Base-by-base conservation (phyloP, 495 filamentous ascomycete genomes). In the Penicillium samsonianum region DNA sequence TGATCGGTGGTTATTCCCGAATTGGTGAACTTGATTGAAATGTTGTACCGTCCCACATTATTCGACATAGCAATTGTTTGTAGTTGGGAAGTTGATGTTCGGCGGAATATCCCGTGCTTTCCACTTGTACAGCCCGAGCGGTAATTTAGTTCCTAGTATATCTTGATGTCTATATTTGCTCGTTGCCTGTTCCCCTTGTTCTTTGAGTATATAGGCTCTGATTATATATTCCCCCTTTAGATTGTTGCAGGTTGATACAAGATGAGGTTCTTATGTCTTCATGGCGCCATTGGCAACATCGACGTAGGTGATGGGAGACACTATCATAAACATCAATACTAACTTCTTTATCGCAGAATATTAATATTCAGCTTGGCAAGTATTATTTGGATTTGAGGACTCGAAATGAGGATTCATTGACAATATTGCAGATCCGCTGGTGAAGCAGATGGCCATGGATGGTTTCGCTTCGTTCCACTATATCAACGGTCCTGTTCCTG, bases 301-400 rank as follows among this genome's bases (percentile, higher is more conserved):
- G 59, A 70, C 28, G 67, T 70, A 60, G n/a, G 65, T 65, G 7
- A 50, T 35, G 2, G 38, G 23, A n/a, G 11, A 44, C 30, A 49
- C 22, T 19, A n/a, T 25, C 9, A 7, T 8, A 3, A 37, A n/a
- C 9, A 20, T 9, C 8, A 23, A 35, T 37, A 51, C 35, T 43
- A 12, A 20, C 22, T 22, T n/a, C 51, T 60, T 16, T 49, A 7
- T 20, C 9, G 26, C 54, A 81, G 80, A 83, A 81, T 68, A 81
- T 83, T 50, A 67, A 71, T 52, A 77, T 83, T 48, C 80, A 83
- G 55, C 69, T 83, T 16, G 74, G 79, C 65, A 64, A 33, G 7
- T 25, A 23, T 16, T 20, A 14, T 41, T 16, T 35, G n/a, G 33
- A 25, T 14, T n/a, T 54, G 17, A 48, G 23, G 31, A 33, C 31